Evolutionary conservation across 106 monocot genomes (phyloP).

Genomic region (Dendrobium chrysotoxum): DNA sequence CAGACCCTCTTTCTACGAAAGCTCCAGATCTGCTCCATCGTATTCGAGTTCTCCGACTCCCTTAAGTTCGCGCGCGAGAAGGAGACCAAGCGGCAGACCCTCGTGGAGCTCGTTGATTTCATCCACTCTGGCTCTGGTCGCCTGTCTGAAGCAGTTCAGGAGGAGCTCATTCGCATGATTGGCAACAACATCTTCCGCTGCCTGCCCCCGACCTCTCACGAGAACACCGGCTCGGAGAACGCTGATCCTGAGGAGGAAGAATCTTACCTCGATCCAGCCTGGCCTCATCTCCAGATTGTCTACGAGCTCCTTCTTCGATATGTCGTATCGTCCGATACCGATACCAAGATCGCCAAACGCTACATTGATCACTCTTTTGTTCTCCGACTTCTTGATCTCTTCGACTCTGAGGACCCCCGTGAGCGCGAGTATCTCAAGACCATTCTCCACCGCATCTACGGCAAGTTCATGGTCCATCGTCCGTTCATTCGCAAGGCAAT

Average conservation of each 20-base stretch:
- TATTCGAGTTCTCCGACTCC: constrained; percentile 39
- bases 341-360: constrained; percentile 46
- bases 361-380: constrained; percentile 48
- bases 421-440: constrained; percentile 51
- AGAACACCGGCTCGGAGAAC: constrained; percentile 38
- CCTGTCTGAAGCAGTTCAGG: constrained; percentile 48
- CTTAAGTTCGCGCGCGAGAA: constrained; percentile 31
- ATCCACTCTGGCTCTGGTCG: constrained; percentile 35
- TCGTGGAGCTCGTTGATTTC: constrained; percentile 41
- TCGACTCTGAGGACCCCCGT: constrained; percentile 47
- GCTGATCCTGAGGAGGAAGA: constrained; percentile 65
- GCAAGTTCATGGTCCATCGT: constrained; percentile 52
- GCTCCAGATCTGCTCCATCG: constrained; percentile 36
- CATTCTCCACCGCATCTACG: constrained; percentile 44
- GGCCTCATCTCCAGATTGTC: constrained; percentile 57
- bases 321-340: constrained; percentile 45
- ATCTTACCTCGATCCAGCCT: constrained; percentile 54
- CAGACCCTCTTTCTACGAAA: constrained; percentile 31
- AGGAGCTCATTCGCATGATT: constrained; percentile 52
- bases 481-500: constrained; percentile 49
- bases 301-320: constrained; percentile 58
- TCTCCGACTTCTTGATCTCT: constrained; percentile 31
- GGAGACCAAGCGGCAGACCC: constrained; percentile 43
- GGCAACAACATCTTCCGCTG: constrained; percentile 46
- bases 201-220: constrained; percentile 55